Evolutionary conservation across 768 basidiomycete species (phyloP), one percentile per base, ranked within the genome.

Genomic region (Termitomyces sp.): DNA sequence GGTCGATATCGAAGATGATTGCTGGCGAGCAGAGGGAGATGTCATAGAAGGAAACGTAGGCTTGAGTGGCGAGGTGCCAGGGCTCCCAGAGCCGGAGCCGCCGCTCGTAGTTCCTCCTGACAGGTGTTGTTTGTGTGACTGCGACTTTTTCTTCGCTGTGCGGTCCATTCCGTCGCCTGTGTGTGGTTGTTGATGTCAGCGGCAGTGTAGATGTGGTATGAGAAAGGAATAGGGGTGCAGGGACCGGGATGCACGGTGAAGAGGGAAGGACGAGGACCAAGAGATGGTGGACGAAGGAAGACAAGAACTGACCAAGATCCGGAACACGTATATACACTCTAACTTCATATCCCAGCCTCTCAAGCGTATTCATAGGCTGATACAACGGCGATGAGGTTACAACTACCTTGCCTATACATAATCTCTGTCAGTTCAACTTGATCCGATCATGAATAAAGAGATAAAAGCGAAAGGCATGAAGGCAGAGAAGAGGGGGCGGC

Each of bases 331-430:
- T 78, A 62, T 82, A 88, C 14, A 91, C 77, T 53, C 82, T 77
- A 3, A 89, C 82, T 61, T 89, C 84, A 61, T 91, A 91, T 5
- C 88, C 91, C 41, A 94, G 73, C 51, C 82, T 78, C 62, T 85
- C 78, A 17, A 90, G 87, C 4, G 78, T 72, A 10, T 86, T 83
- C 77, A 94, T 85, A 11, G 88, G 82, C 67, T 94, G 93, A 68
- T 92, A 90, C 47, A 94, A 70, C 2, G 93, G 91, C 42, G 87
- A 90, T 12, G 88, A 91, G 0, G 91, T 84, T 32, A 88, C 91
- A 6, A 92, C 76, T 6, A 91, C 87, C 23, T 90, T 81, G 32
- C 75, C 76, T 77, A 34, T 2, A 34, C 1, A 25, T 19, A 10
- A 21, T 25, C 23, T 3, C 3, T 5, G 11, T 51, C 25, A 51